Conservation (phyloP, 495 filamentous ascomycete genomes). For the Chaetomium tenue region DNA sequence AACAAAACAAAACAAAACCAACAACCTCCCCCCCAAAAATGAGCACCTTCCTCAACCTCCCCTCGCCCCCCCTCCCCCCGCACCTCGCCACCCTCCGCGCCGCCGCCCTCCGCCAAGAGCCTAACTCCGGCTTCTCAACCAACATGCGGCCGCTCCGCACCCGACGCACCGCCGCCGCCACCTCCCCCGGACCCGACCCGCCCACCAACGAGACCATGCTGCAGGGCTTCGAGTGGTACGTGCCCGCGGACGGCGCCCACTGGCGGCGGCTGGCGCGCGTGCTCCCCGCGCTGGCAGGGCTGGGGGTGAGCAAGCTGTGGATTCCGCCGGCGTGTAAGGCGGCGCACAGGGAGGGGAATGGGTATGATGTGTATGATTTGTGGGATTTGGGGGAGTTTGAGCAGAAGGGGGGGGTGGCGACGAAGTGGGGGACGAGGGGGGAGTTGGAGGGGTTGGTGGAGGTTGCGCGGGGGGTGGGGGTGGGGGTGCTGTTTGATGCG, state of each 20-base stretch:
- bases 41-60: conserved; percentile 30
- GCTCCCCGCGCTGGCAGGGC: conserved; percentile 54
- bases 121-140: conserved; percentile 23
- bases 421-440: conserved; percentile 68
- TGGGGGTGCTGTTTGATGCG: conserved; percentile 69
- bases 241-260: conserved; percentile 61
- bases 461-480: conserved; percentile 48
- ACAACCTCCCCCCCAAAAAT: not conserved
- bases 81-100: conserved; percentile 13
- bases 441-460: conserved; percentile 55
- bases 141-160: conserved; percentile 25
- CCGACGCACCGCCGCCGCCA: conserved; percentile 15
- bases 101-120: conserved; percentile 17
- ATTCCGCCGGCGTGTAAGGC: conserved; percentile 76
- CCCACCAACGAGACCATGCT: conserved; percentile 59
- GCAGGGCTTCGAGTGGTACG: conserved; percentile 77
- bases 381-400: conserved; percentile 83
- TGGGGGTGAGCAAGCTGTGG: conserved; percentile 67
- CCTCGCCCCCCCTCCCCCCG: conserved; percentile 17
- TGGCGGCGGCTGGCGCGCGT: conserved; percentile 58
- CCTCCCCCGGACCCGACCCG: conserved; percentile 23
- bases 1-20: not conserved
- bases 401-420: conserved; percentile 61
- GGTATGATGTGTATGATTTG: conserved; percentile 75
- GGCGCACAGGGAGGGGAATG: conserved; percentile 54